phyloP scores from a whole-genome alignment of 2,329 filamentous ascomycete genomes.

The Clonostachys byssicola region DNA sequence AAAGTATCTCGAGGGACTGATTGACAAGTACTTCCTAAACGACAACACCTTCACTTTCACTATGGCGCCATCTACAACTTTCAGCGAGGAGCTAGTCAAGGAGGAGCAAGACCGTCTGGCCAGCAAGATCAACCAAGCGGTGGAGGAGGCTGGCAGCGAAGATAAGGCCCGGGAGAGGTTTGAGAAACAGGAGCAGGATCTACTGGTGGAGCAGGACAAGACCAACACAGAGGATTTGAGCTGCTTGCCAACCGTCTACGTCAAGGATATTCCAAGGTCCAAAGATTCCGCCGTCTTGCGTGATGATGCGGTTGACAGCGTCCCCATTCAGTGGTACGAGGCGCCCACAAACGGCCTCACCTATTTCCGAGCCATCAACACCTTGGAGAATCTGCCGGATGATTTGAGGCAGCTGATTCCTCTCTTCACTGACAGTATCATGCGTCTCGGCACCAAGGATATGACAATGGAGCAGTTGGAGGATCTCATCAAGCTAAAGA shows the following conservation, averaged over 20 bases:
- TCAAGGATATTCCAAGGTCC: conserved; percentile 80
- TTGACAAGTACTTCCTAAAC: conserved; percentile 88
- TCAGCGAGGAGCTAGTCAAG: conserved; percentile 65
- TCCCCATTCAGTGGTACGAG: conserved; percentile 83
- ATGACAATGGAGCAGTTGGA: conserved; percentile 93
- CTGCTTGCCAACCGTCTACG: conserved; percentile 82
- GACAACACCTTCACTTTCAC: conserved; percentile 87
- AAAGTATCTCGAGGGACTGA: conserved; percentile 75
- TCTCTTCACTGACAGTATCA: conserved; percentile 86
- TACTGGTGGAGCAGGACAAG: conserved; percentile 79
- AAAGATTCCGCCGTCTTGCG: conserved; percentile 58
- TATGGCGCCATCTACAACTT: conserved; percentile 81
- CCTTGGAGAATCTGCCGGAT: conserved; percentile 73
- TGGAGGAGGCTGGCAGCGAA: conserved; percentile 64
- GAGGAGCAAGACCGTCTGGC: conserved; percentile 77
- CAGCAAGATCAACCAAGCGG: conserved; percentile 67
- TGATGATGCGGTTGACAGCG: conserved; percentile 61
- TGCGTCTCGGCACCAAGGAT: conserved; percentile 85
- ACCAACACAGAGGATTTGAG: conserved; percentile 81
- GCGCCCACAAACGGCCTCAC: conserved; percentile 93
- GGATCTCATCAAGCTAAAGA: conserved; percentile 93
- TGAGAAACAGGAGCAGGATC: conserved; percentile 71
- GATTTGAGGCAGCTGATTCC: conserved; percentile 83
- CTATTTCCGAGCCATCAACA: conserved; percentile 88
- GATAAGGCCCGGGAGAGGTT: conserved; percentile 69